Base-by-base conservation (phyloP, 257 asterid species). In the Rehmannia glutinosa region DNA sequence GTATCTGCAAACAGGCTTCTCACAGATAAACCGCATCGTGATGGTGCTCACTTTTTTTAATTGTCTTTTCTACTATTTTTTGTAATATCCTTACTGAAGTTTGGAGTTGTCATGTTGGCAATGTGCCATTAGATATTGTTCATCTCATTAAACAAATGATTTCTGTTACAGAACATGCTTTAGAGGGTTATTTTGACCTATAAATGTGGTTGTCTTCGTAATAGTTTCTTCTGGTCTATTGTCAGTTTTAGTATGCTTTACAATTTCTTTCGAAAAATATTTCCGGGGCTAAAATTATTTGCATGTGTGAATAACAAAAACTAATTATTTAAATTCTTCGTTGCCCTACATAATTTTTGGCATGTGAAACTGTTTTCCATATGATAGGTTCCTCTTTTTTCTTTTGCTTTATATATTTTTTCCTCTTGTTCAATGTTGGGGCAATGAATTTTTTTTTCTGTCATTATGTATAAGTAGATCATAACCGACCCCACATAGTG, bases 1-100 rank as follows among this genome's bases (percentile, higher is more conserved):
- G 82, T 70, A 45, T 25, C 95, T 30, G 69, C 93, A 73, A 86
- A 84, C 76, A 81, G 65, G 77, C 84, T 87, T 78, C 95, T 94
- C 52, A 79, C 86, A 1, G 95, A 88, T 79, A 89, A 85, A 68
- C 98, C 91, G 2, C 91, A 91, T 74, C 73, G 64, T 16, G 93
- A 88, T 79, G 96, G 98, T 90, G 71, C 71, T 6, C 67, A 20
- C 74, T 28, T 68, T 35, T 36, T 36, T 67, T 20, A 12, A 9
- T 45, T 39, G 20, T 27, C 15, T 10, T 46, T 13, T 69, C 17
- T 62, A 12, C 21, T 47, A 38, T 11, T 19, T 19, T 30, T 39
- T 71, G 15, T 16, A 47, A 3, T 35, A 54, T 63, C 20, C 24
- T 25, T 32, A 8, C 33, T 36, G 11, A 41, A 16, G 47, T 73